Base-by-base conservation (phyloP, 371 early-diverging fungal species). In the Rhizomucor miehei region DNA sequence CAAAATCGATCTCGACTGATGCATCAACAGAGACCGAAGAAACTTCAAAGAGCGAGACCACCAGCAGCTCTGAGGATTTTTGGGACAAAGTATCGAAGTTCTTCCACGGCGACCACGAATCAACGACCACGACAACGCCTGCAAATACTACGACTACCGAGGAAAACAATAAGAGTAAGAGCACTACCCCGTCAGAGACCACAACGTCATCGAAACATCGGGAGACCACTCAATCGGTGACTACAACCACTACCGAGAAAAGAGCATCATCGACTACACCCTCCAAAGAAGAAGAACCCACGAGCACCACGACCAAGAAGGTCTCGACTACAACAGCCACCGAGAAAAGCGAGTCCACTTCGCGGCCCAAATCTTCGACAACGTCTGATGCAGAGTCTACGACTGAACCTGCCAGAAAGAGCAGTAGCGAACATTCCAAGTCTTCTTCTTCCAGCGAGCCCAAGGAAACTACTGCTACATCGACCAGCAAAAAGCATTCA, bases 11-110 rank as follows among this genome's bases (percentile, higher is more conserved):
- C 16, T 16, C 41, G 3, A 19, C 10, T 3, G 34, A 16, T 8
- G 14, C 5, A 46, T 46, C 43, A n/a, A 53, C 56, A 23, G 41
- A 38, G 41, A 39, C 51, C 37, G 29, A 29, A 3, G 40, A 51
- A 40, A 51, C 37, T 20, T 21, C 56, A 23, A 56, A 11, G 17
- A 47, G 38, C 44, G 47, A 38, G 37, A 54, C 47, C 4, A 44
- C 44, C 20, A 57, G 51, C n/a, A 38, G n/a, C 8, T 54, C 54
- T 6, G 24, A 19, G 12, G 52, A 51, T 45, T 57, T 57, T 13
- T 57, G 51, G 57, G 57, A 35, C 36, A 57, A 39, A 37, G 19
- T 57, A 14, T 51, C 57, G 1, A 37, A 34, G 6, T 36, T 57
- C 25, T 45, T 57, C 37, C 49, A 34, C 47, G 54, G 41, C 9